phyloP scores from a whole-genome alignment of 345 rosid genomes.

The Mallotus nudiflorus region DNA sequence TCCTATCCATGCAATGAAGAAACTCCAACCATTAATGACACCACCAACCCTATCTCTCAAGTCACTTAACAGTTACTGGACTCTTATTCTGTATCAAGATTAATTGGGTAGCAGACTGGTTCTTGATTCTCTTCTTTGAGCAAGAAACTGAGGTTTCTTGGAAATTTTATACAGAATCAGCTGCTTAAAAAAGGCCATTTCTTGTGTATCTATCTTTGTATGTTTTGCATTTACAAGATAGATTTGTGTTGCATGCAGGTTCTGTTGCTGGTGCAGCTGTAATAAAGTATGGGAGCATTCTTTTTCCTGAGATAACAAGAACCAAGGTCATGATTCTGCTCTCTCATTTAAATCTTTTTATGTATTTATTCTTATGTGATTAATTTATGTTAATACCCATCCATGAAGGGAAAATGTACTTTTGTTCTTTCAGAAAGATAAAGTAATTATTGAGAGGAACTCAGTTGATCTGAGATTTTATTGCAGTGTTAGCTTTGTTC shows the following conservation, averaged over 20 bases:
- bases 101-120: neutral
- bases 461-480: neutral
- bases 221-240: too few species aligned
- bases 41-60: neutral
- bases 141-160: neutral
- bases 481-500: too few species aligned
- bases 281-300: constrained; percentile 72
- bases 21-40: neutral
- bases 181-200: too few species aligned
- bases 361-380: neutral
- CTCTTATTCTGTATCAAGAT: neutral
- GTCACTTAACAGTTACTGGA: neutral
- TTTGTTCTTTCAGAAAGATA: neutral
- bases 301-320: constrained; percentile 57
- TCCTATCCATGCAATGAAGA: constrained; percentile 9
- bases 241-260: constrained; percentile 32
- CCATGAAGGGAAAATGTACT: neutral
- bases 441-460: neutral
- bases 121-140: neutral
- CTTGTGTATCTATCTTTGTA: too few species aligned
- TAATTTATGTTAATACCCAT: neutral
- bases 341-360: neutral
- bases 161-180: neutral
- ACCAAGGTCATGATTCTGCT: constrained; percentile 41
- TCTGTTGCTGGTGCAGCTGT: constrained; percentile 62